A percentile compares a stretch with the other conserved stretches of the same genome.
These are phyloP conservation scores for Scedosporium dehoogii DNA, from an alignment of 2,329 filamentous ascomycete genomes.

Conservation along the genomic window DNA sequence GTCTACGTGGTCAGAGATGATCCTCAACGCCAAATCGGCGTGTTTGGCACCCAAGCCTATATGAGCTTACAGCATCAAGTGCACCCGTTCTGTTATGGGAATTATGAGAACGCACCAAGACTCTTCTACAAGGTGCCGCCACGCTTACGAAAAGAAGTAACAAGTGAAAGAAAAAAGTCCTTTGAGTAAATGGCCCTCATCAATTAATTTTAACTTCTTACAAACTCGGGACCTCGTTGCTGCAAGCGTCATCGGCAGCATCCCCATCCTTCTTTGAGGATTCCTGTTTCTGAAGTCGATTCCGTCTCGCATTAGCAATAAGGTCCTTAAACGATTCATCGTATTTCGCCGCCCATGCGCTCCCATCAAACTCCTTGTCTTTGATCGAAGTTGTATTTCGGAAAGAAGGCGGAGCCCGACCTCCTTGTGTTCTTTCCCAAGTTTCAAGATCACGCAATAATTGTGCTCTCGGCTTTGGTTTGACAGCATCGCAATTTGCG, in stretches of 20 bases:
- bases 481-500: slow-evolving; percentile 81
- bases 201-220: background rate
- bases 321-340: slow-evolving; percentile 67
- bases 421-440: slow-evolving; percentile 80
- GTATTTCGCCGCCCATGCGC: slow-evolving; percentile 65
- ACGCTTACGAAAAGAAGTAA: background rate
- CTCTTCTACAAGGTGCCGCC: too few relatives aligned
- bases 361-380: slow-evolving; percentile 80
- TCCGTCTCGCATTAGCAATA: slow-evolving; percentile 60
- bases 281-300: slow-evolving; percentile 31
- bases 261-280: slow-evolving; percentile 16
- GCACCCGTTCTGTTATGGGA: too few relatives aligned
- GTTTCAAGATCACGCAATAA: slow-evolving; percentile 68
- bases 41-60: too few relatives aligned
- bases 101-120: too few relatives aligned
- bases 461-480: slow-evolving; percentile 59
- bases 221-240: slow-evolving; percentile 10
- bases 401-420: slow-evolving; percentile 35
- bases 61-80: too few relatives aligned
- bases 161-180: too few relatives aligned
- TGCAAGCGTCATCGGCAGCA: background rate
- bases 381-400: slow-evolving; percentile 40
- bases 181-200: background rate
- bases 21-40: too few relatives aligned
- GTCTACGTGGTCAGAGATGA: too few relatives aligned